These are phyloP conservation scores for Peziza echinospora DNA, from an alignment of 495 filamentous ascomycete species.

Conservation along the genomic window DNA sequence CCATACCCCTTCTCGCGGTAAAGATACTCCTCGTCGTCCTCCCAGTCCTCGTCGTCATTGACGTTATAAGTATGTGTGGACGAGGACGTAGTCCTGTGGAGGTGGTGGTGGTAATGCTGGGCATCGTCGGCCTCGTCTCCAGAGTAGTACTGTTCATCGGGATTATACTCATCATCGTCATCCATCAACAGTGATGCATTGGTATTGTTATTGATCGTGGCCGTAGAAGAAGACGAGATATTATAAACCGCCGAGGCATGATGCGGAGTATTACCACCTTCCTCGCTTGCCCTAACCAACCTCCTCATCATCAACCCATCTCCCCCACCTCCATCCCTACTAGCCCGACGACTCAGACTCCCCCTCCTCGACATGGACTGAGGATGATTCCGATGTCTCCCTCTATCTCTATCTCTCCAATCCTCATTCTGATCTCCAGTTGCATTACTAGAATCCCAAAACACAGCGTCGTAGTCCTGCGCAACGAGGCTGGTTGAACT, in stretches of 20 bases:
- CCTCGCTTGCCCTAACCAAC: too few species aligned
- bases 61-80: too few species aligned
- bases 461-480: conserved; percentile 22
- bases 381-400: conserved; percentile 1
- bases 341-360: conserved; percentile 16
- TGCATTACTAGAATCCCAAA: too few species aligned
- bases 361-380: conserved; percentile 19
- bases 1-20: conserved; percentile 38
- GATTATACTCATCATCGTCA: too few species aligned
- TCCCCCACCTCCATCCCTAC: conserved; percentile 6
- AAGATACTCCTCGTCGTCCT: conserved; percentile 30
- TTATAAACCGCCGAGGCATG: too few species aligned
- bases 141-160: conserved; percentile 16
- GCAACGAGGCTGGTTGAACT: conserved; percentile 46
- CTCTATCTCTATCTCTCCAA: not conserved
- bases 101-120: too few species aligned
- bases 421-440: not conserved
- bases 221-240: too few species aligned
- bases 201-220: too few species aligned
- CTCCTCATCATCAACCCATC: too few species aligned
- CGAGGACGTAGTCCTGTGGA: too few species aligned
- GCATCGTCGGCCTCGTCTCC: conserved; percentile 20
- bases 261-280: too few species aligned
- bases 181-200: too few species aligned
- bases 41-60: conserved; percentile 12